Conservation (phyloP, 495 filamentous ascomycete species). For the Trichoderma orchidacearum region DNA sequence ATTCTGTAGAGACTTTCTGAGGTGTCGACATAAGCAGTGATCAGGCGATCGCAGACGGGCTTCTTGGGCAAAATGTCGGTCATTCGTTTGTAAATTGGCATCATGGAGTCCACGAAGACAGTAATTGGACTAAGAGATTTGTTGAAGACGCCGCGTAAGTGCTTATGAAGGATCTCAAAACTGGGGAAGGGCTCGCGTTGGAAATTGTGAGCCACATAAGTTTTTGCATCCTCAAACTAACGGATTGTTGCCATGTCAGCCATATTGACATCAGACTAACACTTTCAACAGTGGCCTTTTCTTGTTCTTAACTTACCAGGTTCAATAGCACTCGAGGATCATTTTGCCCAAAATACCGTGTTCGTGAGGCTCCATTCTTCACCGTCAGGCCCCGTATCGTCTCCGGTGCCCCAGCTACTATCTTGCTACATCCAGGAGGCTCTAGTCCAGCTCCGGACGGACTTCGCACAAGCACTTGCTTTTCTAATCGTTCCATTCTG, state of each 20-base stretch:
- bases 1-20: constrained; percentile 37
- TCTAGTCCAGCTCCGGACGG: constrained; percentile 10
- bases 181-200: constrained; percentile 14
- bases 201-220: constrained; percentile 16
- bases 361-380: constrained; percentile 14
- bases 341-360: constrained; percentile 18
- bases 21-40: constrained; percentile 27
- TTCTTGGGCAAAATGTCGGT: constrained; percentile 20
- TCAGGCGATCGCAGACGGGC: constrained; percentile 18
- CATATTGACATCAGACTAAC: neutral
- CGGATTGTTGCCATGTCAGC: neutral
- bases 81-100: constrained; percentile 27
- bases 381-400: constrained; percentile 19
- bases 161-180: constrained; percentile 16
- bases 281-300: neutral
- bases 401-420: constrained; percentile 10
- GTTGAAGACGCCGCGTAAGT: constrained; percentile 17
- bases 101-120: constrained; percentile 24
- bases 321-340: constrained; percentile 18
- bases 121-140: constrained; percentile 18
- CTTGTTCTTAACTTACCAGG: constrained; percentile 12
- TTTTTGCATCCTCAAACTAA: constrained; percentile 25
- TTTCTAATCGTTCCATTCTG: constrained; percentile 21
- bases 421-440: constrained; percentile 2
- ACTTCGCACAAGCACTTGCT: constrained; percentile 10